phyloP scores from a whole-genome alignment of 768 basidiomycete species.

The Panus rudis region DNA sequence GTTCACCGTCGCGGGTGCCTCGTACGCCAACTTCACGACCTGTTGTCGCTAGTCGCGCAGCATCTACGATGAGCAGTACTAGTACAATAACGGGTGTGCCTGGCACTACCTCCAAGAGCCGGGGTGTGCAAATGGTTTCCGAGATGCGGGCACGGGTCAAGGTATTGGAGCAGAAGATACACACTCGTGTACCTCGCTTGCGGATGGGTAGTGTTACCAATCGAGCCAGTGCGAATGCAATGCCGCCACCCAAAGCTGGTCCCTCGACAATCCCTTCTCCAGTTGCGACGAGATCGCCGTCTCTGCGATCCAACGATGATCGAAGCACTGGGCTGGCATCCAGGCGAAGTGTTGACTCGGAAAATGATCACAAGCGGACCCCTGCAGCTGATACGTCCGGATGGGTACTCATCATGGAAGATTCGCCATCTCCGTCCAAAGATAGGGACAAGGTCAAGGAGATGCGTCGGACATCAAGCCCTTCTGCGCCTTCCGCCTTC shows the following conservation, averaged over 20 bases:
- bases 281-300: constrained; percentile 14
- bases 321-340: constrained; percentile 16
- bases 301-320: constrained; percentile 22
- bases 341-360: constrained; percentile 17
- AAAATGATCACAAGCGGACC: constrained; percentile 35
- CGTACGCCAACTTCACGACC: constrained; percentile 34
- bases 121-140: constrained; percentile 87
- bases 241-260: constrained; percentile 13
- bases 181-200: constrained; percentile 77
- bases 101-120: constrained; percentile 55
- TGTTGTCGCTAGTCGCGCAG: constrained; percentile 29
- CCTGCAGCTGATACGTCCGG: constrained; percentile 60
- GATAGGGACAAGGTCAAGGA: constrained; percentile 49
- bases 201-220: constrained; percentile 74
- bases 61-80: constrained; percentile 28
- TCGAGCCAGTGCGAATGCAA: constrained; percentile 36
- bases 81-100: constrained; percentile 23
- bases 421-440: constrained; percentile 66
- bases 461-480: constrained; percentile 55
- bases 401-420: constrained; percentile 89
- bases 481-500: constrained; percentile 47
- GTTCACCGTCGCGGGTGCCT: constrained; percentile 34
- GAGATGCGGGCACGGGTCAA: constrained; percentile 84
- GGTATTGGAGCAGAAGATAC: constrained; percentile 80
- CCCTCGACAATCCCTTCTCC: neutral